Evolutionary conservation across 306 rosid species (phyloP).

Genomic region (Cucurbita maxima): DNA sequence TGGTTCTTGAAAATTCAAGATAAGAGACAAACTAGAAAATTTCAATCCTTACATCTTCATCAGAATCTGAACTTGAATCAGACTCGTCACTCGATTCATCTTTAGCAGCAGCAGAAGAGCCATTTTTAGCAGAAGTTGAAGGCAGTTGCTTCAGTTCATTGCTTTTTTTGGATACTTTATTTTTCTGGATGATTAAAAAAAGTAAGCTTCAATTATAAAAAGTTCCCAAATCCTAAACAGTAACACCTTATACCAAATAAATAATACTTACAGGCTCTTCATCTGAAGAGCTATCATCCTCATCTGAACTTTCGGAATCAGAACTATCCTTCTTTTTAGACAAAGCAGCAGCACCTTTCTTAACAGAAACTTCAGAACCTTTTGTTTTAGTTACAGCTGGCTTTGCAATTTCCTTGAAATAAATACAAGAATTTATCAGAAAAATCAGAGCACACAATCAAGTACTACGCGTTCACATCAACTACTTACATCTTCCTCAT

Average conservation of each 20-base stretch:
- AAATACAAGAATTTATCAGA: background rate
- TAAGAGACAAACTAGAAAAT: background rate
- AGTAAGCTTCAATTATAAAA: background rate
- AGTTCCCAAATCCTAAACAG: background rate
- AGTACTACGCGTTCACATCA: background rate
- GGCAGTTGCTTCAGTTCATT: constrained; percentile 15
- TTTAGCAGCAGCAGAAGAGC: background rate
- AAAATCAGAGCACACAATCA: background rate
- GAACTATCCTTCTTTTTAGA: background rate
- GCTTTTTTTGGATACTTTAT: constrained; percentile 3
- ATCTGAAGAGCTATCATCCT: constrained; percentile 14
- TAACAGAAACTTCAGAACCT: background rate
- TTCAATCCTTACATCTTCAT: constrained; percentile 22
- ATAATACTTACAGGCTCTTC: constrained; percentile 13
- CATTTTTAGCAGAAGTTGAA: constrained; percentile 13
- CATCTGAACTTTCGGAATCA: constrained; percentile 10
- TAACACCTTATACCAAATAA: background rate
- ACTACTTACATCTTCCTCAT: constrained; percentile 14
- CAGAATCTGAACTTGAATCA: constrained; percentile 32
- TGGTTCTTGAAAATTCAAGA: background rate
- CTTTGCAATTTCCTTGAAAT: background rate
- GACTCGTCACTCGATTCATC: constrained; percentile 8
- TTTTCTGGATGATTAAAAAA: background rate
- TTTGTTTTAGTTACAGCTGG: background rate
- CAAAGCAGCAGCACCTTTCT: constrained; percentile 1